Conservation (phyloP, 2,329 filamentous ascomycete genomes). For the Furcasterigmium furcatum region DNA sequence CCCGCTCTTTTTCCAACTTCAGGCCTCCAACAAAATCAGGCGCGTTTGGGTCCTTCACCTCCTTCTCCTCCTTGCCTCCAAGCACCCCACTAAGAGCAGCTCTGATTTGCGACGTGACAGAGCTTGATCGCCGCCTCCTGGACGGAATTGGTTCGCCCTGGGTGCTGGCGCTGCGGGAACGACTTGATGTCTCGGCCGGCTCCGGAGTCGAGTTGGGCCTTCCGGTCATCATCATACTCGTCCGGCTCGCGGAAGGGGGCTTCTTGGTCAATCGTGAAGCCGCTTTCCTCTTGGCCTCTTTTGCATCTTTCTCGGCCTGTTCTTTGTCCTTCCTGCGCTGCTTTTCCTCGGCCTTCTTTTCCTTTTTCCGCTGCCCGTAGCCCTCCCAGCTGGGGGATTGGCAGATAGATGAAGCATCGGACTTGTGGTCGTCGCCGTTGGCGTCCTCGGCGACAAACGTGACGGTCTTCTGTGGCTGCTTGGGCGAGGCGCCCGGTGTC, state of each 20-base stretch:
- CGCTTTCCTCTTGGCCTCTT: slow-evolving; percentile 28
- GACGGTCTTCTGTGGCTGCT: slow-evolving; percentile 33
- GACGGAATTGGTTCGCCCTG: slow-evolving; percentile 3
- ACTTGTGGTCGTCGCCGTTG: slow-evolving; percentile 27
- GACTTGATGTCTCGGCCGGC: not conserved
- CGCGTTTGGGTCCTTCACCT: slow-evolving; percentile 17
- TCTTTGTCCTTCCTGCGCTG: slow-evolving; percentile 39
- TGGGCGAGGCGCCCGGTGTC: slow-evolving; percentile 13
- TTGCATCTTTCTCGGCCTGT: slow-evolving; percentile 28
- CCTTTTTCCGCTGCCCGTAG: slow-evolving; percentile 49
- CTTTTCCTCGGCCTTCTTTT: slow-evolving; percentile 42
- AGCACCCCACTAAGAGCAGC: slow-evolving; percentile 10
- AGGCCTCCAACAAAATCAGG: slow-evolving; percentile 36
- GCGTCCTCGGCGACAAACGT: slow-evolving; percentile 31
- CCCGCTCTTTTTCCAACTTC: slow-evolving; percentile 35
- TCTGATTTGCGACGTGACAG: slow-evolving; percentile 11
- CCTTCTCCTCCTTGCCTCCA: slow-evolving; percentile 9
- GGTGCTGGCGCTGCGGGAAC: not conserved
- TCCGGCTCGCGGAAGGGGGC: slow-evolving; percentile 17
- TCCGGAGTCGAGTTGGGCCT: slow-evolving; percentile 8
- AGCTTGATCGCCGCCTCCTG: slow-evolving; percentile 9
- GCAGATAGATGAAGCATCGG: slow-evolving; percentile 49
- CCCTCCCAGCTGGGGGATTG: slow-evolving; percentile 62
- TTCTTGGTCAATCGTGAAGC: slow-evolving; percentile 32
- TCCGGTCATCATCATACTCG: slow-evolving; percentile 1